These are phyloP conservation scores for Alternaria postmessia DNA, from an alignment of 2,329 filamentous ascomycete species.

Conservation along the genomic window DNA sequence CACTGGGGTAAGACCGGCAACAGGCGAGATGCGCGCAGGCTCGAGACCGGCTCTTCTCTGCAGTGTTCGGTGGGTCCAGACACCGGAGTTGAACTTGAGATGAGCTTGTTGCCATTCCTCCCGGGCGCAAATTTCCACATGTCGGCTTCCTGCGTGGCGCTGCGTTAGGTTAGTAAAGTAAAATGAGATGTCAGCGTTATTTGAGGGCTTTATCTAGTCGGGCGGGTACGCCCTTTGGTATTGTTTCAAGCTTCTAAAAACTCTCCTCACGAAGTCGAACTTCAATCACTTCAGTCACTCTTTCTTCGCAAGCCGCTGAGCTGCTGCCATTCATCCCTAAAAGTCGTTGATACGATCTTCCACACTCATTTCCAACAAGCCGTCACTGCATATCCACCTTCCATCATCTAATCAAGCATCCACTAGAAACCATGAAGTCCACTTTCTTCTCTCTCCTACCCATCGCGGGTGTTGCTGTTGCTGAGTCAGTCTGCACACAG, in stretches of 20 bases:
- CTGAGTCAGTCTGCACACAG: slow-evolving; percentile 33
- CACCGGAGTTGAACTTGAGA: slow-evolving; percentile 13
- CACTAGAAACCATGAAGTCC: slow-evolving; percentile 35
- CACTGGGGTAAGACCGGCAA: slow-evolving; percentile 11
- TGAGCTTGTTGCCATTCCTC: slow-evolving; percentile 27
- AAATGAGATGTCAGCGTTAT: slow-evolving; percentile 21
- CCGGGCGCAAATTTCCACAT: slow-evolving; percentile 32
- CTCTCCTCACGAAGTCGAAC: slow-evolving; percentile 16
- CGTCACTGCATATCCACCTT: slow-evolving; percentile 12
- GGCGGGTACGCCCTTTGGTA: slow-evolving; percentile 12
- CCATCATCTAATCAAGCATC: slow-evolving; percentile 5
- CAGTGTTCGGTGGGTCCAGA: background rate
- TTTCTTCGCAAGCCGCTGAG: slow-evolving; percentile 37
- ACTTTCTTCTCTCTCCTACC: slow-evolving; percentile 37
- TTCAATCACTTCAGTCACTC: slow-evolving; percentile 18
- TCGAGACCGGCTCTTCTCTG: background rate
- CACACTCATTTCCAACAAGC: slow-evolving; percentile 12
- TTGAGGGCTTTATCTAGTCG: slow-evolving; percentile 27
- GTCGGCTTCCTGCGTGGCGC: slow-evolving; percentile 11
- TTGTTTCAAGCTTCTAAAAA: slow-evolving; percentile 18
- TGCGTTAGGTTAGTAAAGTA: slow-evolving; percentile 21
- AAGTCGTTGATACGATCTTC: slow-evolving; percentile 18
- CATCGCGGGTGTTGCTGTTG: slow-evolving; percentile 36
- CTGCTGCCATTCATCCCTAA: slow-evolving; percentile 37
- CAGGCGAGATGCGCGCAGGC: slow-evolving; percentile 13